Evolutionary conservation across 495 filamentous ascomycete species (phyloP).

Genomic region (Usnea hakonensis): DNA sequence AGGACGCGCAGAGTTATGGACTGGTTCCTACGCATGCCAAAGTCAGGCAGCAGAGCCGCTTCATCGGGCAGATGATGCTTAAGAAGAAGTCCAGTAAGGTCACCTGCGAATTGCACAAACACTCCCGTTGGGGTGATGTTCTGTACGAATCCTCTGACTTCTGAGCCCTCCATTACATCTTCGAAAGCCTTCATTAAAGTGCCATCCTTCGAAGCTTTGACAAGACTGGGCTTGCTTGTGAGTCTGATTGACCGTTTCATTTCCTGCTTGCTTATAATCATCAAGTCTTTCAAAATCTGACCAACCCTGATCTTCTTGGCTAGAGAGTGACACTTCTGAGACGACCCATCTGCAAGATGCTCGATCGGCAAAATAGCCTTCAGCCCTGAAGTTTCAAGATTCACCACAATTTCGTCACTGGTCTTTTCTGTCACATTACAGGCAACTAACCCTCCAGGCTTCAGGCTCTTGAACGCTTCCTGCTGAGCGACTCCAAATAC

Average conservation of each 20-base stretch:
- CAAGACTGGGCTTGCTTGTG: conserved; percentile 70
- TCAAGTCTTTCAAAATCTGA: conserved; percentile 72
- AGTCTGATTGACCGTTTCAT: conserved; percentile 63
- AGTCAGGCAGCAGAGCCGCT: conserved; percentile 55
- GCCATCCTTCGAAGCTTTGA: conserved; percentile 62
- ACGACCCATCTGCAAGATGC: conserved; percentile 76
- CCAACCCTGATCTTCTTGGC: conserved; percentile 74
- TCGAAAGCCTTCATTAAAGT: conserved; percentile 58
- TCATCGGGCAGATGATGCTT: conserved; percentile 67
- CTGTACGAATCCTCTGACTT: conserved; percentile 72
- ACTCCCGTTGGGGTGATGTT: conserved; percentile 69
- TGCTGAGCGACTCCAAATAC: conserved; percentile 68
- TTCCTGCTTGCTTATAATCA: conserved; percentile 72
- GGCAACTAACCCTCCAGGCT: conserved; percentile 60
- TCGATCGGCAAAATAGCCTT: conserved; percentile 66
- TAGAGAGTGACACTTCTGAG: conserved; percentile 61
- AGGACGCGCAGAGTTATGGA: conserved; percentile 61
- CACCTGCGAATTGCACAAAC: conserved; percentile 76
- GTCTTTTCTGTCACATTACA: conserved; percentile 82
- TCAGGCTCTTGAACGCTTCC: conserved; percentile 61
- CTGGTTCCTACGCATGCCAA: conserved; percentile 66
- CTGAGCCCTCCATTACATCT: conserved; percentile 58
- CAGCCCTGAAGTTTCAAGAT: conserved; percentile 60
- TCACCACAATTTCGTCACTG: conserved; percentile 66
- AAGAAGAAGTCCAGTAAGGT: conserved; percentile 66